Evolutionary conservation across 2,329 filamentous ascomycete species (phyloP).

Genomic region (Aureobasidium melanogenum): DNA sequence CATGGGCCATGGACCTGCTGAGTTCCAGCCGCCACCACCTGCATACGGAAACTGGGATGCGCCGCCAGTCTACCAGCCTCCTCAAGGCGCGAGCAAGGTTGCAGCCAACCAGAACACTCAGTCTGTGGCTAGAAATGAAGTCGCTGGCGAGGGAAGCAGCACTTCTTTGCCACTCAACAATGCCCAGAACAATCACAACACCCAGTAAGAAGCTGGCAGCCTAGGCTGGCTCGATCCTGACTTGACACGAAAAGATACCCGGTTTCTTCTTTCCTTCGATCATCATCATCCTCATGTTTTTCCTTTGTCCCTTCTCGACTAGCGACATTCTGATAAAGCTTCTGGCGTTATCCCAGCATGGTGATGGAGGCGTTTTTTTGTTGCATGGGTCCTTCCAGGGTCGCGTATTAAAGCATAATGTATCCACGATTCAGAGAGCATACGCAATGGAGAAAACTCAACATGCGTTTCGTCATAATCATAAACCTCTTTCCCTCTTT

Average conservation of each 20-base stretch:
- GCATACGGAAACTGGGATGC: conserved; percentile 24
- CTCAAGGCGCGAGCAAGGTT: conserved; percentile 26
- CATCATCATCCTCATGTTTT: not conserved
- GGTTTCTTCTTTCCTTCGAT: not conserved
- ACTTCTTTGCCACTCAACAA: not conserved
- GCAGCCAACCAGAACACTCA: conserved; percentile 25
- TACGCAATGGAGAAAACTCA: not conserved
- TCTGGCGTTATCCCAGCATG: not conserved
- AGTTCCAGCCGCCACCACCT: conserved; percentile 24
- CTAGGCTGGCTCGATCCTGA: not conserved
- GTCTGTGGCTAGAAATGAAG: not conserved
- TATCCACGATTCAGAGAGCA: not conserved
- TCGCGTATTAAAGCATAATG: conserved; percentile 1
- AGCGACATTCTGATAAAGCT: not conserved
- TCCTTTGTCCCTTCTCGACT: not conserved
- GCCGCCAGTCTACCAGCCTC: conserved; percentile 28
- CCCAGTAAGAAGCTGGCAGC: not conserved
- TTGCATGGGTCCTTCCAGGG: not conserved
- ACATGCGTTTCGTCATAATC: conserved; percentile 4
- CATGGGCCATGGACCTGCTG: conserved; percentile 3
- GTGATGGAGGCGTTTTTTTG: not conserved
- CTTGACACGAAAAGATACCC: conserved; percentile 4
- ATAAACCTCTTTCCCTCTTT: not conserved
- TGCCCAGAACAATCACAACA: not conserved
- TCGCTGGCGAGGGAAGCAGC: conserved; percentile 5